Percentiles rank a stretch among this genome's conserved stretches.
phyloP scores from a whole-genome alignment of 176 grass and related monocot genomes.

The Coix lacrymajobi region DNA sequence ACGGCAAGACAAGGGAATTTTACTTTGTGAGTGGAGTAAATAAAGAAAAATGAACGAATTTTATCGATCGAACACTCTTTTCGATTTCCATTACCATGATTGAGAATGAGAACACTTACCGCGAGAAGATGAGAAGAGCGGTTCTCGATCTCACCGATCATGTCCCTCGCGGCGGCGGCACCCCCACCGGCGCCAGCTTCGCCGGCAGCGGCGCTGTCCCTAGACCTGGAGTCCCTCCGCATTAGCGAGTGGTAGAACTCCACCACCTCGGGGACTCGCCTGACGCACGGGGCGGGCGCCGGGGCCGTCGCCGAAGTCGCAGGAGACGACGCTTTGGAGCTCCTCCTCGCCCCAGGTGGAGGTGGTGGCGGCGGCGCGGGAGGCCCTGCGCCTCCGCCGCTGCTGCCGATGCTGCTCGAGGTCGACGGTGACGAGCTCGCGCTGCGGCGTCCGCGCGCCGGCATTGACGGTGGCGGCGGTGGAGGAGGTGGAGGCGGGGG shows the following conservation, averaged over 20 bases:
- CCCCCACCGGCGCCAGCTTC: constrained; percentile 1
- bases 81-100: no score
- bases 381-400: not conserved
- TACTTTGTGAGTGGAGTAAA: not conserved
- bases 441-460: constrained; percentile 8
- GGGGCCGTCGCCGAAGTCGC: not conserved
- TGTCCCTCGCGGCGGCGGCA: constrained; percentile 60
- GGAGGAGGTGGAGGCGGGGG: constrained; percentile 33
- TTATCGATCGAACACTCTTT: constrained; percentile 7
- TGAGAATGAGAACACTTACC: constrained; percentile 39
- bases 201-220: constrained; percentile 30
- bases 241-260: constrained; percentile 99
- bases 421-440: constrained; percentile 28
- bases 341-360: constrained; percentile 10
- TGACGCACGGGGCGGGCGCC: constrained; percentile 40
- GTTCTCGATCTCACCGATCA: constrained; percentile 99
- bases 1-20: not conserved
- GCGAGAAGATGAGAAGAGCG: constrained; percentile 91
- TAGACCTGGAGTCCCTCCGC: constrained; percentile 72
- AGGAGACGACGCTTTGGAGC: not conserved
- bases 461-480: constrained; percentile 29
- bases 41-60: not conserved
- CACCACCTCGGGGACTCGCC: constrained; percentile 84
- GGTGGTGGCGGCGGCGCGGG: constrained; percentile 63
- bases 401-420: constrained; percentile 15